Conservation (phyloP, 1,284 basidiomycete species). For the Sporisorium graminicola region DNA sequence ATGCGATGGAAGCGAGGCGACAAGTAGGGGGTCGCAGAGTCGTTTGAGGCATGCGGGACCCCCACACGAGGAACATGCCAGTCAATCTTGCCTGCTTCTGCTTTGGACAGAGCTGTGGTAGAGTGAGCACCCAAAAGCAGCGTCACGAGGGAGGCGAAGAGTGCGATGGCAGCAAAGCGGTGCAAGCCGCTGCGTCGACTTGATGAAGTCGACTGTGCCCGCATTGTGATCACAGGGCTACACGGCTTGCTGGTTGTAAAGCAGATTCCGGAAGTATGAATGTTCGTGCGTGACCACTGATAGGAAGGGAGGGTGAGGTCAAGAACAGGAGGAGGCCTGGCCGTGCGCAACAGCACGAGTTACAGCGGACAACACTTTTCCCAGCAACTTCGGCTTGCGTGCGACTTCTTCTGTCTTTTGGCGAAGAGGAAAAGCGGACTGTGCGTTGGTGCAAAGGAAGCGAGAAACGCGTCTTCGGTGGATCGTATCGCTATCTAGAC, state of each 20-base stretch:
- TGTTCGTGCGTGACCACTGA: not conserved
- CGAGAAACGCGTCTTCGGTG: not conserved
- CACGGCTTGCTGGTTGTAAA: not conserved
- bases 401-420: not conserved
- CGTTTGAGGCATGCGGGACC: slow-evolving; percentile 45
- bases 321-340: not conserved
- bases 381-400: not conserved
- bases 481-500: not conserved
- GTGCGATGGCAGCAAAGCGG: slow-evolving; percentile 18
- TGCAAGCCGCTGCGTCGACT: slow-evolving; percentile 19
- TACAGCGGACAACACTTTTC: not conserved
- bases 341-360: not conserved
- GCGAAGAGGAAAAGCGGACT: not conserved
- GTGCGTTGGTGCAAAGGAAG: not conserved
- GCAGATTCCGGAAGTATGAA: not conserved
- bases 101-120: slow-evolving; percentile 32
- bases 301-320: not conserved
- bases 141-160: slow-evolving; percentile 26
- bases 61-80: slow-evolving; percentile 56
- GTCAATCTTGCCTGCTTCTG: slow-evolving; percentile 54
- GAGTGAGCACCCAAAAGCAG: slow-evolving; percentile 16
- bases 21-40: slow-evolving; percentile 43
- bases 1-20: slow-evolving; percentile 69
- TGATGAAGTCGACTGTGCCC: slow-evolving; percentile 21
- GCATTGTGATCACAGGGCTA: slow-evolving; percentile 21